Base-by-base conservation (phyloP, 1,284 basidiomycete genomes). In the Microbotryum intermedium region DNA sequence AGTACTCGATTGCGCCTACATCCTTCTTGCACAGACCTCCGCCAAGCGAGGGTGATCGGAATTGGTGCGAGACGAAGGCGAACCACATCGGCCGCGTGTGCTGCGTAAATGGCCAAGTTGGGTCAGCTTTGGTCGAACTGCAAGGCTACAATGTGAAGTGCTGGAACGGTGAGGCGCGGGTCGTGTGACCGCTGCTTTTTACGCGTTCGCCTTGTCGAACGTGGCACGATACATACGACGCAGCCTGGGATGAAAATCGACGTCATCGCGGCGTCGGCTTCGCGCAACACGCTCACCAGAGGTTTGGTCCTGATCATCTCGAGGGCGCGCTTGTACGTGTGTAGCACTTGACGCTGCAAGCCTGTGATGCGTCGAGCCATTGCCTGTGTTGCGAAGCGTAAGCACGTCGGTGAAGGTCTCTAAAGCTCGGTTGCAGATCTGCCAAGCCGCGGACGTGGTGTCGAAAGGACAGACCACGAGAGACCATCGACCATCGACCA, bases 1-100 rank as follows among this genome's bases (percentile, higher is more conserved):
- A 39, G 52, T 71, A 66, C 51, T 71, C 70, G 55, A 71, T 69
- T 25, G 69, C 62, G 16, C 55, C 58, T n/a, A 67, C 62, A 57
- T 71, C 69, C 29, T 65, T 64, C n/a, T 52, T 54, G 23, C 47
- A 45, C 25, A 70, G 51, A 3, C 66, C 69, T 21, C 70, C 70
- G 34, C 70, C 70, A 25, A 66, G 58, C 0, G 48, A 18, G 4
- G 60, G 60, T n/a, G 59, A 44, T 20, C 70, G 61, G 61, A 71
- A 71, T 48, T 71, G 70, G 46, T 69, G 63, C 23, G 57, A 42
- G 42, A 71, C 65, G 52, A 69, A 70, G 6, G 59, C 49, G 56
- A 55, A 71, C 69, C 69, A 71, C 18, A 62, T 46, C 1, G 64
- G 57, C 3, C 70, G 67, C 2, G 53, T 52, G 7, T 70, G 61